Base-by-base conservation (phyloP, 179 eudicot genomes). In the Carnegiea gigantea region DNA sequence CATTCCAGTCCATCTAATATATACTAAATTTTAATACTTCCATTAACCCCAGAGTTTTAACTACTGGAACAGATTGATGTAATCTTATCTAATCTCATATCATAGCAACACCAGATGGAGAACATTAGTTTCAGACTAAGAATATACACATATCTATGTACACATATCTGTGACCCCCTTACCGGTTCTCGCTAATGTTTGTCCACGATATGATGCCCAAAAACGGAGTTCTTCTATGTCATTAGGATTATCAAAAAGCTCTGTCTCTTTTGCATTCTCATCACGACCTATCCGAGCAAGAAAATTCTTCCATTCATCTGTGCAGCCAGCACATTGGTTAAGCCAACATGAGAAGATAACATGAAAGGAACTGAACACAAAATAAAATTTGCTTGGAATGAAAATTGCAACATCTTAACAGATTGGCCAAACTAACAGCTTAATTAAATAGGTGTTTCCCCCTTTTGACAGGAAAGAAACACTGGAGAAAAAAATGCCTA, bases 161-260 rank as follows among this genome's bases (percentile, higher is more conserved):
- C 44, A 59, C n/a, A 20, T 59, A 59, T 6, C 9, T 59, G 9
- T 59, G 9, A 59, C 65, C 70, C 40, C 18, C 36, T 72, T 88
- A 92, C 99, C 98, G 59, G 99, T 97, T 91, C 99, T 91, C 62
- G 99, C 97, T 80, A 97, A 86, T 64, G 98, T 95, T 84, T 97
- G 99, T 40, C 97, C 99, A 77, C 98, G 95, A 78, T 92, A 95
- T 40, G 99, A 97, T 77, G 99, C 99, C 99, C 99, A 97, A 83
- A 95, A 95, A 40, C 98, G 92, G 7, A 97, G 93, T 86, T 97
- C 98, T 77, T 90, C 93, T 67, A 89, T 89, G 80, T 97, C 98
- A 80, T 78, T 84, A 71, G 93, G 92, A 88, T 88, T 89, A 84
- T 90, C 91, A 89, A 91, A 89, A 84, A 97, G 95, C 67, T 93